Evolutionary conservation across 495 filamentous ascomycete genomes (phyloP).

Genomic region (Penicillium ucsense): DNA sequence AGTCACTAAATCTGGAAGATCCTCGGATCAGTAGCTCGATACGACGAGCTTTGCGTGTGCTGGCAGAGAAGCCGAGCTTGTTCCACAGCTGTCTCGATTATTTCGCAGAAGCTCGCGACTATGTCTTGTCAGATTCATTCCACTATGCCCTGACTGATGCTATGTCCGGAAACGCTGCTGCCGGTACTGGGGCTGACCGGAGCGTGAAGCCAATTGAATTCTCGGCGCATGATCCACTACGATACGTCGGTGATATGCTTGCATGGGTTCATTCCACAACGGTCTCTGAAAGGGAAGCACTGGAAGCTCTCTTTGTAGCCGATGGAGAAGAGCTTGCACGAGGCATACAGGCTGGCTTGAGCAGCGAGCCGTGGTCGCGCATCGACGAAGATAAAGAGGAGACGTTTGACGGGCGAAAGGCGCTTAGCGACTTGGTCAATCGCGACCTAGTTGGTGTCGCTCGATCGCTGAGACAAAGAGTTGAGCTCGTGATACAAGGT

Average conservation of each 20-base stretch:
- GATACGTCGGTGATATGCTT: conserved; percentile 96
- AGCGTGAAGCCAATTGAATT: conserved; percentile 88
- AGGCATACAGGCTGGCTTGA: conserved; percentile 73
- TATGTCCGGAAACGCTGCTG: conserved; percentile 23
- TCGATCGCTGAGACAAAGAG: conserved; percentile 66
- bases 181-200: conserved; percentile 22
- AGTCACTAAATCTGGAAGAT: conserved; percentile 84
- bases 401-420: conserved; percentile 71
- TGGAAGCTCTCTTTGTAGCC: conserved; percentile 83
- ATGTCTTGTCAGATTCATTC: conserved; percentile 82
- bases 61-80: conserved; percentile 80
- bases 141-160: conserved; percentile 81
- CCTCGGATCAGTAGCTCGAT: conserved; percentile 85
- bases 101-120: conserved; percentile 84
- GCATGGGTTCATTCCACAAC: conserved; percentile 93
- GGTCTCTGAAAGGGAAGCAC: conserved; percentile 84
- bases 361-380: conserved; percentile 77
- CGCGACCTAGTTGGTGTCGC: conserved; percentile 73
- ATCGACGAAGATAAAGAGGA: conserved; percentile 48
- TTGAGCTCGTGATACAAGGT: conserved; percentile 84
- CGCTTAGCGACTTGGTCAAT: conserved; percentile 80
- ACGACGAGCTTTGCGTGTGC: conserved; percentile 70
- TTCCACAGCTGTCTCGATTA: conserved; percentile 93
- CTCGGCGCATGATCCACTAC: conserved; percentile 79
- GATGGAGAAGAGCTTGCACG: conserved; percentile 87